phyloP scores from a whole-genome alignment of 2,329 filamentous ascomycete species.

The Elsinoe batatas region DNA sequence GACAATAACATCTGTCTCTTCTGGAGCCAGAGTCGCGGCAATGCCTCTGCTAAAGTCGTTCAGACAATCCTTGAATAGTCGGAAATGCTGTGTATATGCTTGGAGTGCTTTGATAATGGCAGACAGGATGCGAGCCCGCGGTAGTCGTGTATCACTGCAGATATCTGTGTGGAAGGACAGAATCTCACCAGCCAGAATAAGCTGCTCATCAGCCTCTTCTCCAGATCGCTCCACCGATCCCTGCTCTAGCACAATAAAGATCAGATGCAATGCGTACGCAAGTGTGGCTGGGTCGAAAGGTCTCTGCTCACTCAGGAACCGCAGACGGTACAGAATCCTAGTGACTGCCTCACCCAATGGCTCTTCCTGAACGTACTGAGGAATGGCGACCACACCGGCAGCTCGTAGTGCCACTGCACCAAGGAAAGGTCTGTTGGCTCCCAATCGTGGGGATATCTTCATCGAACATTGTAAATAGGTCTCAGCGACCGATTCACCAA shows the following conservation, averaged over 20 bases:
- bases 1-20: conserved; percentile 68
- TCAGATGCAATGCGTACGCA: conserved; percentile 74
- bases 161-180: conserved; percentile 78
- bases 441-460: conserved; percentile 63
- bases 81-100: conserved; percentile 84
- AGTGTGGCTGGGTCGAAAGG: conserved; percentile 83
- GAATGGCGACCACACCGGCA: conserved; percentile 61
- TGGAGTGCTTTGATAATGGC: conserved; percentile 76
- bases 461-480: conserved; percentile 74
- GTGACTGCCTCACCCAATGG: conserved; percentile 73
- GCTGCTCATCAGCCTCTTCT: conserved; percentile 80
- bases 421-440: conserved; percentile 68
- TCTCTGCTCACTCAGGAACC: conserved; percentile 86
- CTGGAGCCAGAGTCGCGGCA: conserved; percentile 63
- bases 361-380: conserved; percentile 64
- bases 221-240: conserved; percentile 62
- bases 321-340: conserved; percentile 77
- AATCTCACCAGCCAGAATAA: conserved; percentile 81
- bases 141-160: conserved; percentile 64
- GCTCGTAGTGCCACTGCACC: conserved; percentile 79
- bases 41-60: conserved; percentile 76
- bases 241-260: conserved; percentile 67
- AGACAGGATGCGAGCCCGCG: conserved; percentile 62
- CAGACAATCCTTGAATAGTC: conserved; percentile 85
- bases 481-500: conserved; percentile 66